Evolutionary conservation across 768 basidiomycete genomes (phyloP), one percentile per base, ranked within the genome.

Genomic region (Termitomyces sp.): DNA sequence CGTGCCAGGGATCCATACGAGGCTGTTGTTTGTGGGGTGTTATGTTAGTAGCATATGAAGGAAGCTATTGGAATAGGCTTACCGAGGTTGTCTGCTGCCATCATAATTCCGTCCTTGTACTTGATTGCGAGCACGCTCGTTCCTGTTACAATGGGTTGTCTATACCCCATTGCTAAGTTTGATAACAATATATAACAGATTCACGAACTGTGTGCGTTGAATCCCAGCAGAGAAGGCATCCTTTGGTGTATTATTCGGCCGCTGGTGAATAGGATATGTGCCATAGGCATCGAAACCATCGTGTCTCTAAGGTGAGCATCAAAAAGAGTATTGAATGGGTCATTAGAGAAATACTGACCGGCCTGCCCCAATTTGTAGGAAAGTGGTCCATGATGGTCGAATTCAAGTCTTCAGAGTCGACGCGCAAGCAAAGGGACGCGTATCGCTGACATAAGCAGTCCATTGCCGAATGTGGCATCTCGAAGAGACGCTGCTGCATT

Each of bases 31-130:
- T 42, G 55, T 10, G 31, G 17, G 15, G 6, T 8, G 48, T 38
- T n/a, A 51, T 8, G 48, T 38, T n/a, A 51, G 51, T 29, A 42
- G 20, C 37, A 8, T 4, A 40, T 29, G 25, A 25, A n/a, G 50
- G 31, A 20, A 43, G 12, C 31, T 25, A 11, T 37, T 60, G 56
- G 46, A 29, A 40, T 52, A 45, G 25, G 73, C 84, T 59, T 63
- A 96, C 96, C 96, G 55, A 98, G 89, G 69, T 90, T 98, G 80
- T 99, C 97, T 42, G 97, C 95, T 36, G 97, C 95, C 82, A 99
- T 87, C 92, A 99, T 96, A 65, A 99, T 86, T 9, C 97, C 97
- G 68, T 93, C 94, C 74, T 96, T 94, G 83, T 84, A 98, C 76
- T 92, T 92, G 75, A 99, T 81, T 2, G 91, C 97, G 38, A 99